Percentiles rank a stretch among this genome's conserved stretches.
Evolutionary conservation across 768 basidiomycete genomes (phyloP).

Genomic region (Hygrophorus russula): DNA sequence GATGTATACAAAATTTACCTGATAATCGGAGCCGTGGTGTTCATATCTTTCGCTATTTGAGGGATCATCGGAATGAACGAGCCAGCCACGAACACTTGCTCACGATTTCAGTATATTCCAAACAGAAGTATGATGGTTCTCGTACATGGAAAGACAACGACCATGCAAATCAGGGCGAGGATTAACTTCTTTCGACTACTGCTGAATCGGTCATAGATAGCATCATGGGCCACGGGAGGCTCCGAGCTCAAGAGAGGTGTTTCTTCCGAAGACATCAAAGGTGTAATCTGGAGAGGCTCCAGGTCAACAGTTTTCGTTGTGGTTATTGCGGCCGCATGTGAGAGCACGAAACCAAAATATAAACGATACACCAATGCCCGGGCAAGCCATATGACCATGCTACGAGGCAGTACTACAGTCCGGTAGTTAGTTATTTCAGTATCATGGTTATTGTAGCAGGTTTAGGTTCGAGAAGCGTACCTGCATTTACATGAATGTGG

Average conservation of each 20-base stretch:
- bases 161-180: slow-evolving; percentile 44
- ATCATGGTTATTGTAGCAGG: too few relatives aligned
- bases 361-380: too few relatives aligned
- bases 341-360: too few relatives aligned
- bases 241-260: not conserved
- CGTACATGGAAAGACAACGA: slow-evolving; percentile 53
- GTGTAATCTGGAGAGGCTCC: too few relatives aligned
- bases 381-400: too few relatives aligned
- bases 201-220: slow-evolving; percentile 55
- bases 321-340: too few relatives aligned
- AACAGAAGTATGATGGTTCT: not conserved
- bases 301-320: too few relatives aligned
- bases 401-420: too few relatives aligned
- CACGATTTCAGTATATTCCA: not conserved
- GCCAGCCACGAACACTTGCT: slow-evolving; percentile 53
- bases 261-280: not conserved
- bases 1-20: slow-evolving; percentile 29
- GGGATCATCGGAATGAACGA: slow-evolving; percentile 70
- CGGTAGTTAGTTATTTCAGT: too few relatives aligned
- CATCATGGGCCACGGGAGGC: slow-evolving; percentile 15
- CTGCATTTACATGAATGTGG: too few relatives aligned
- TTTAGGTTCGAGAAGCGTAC: too few relatives aligned
- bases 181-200: slow-evolving; percentile 37
- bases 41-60: slow-evolving; percentile 54
- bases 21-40: slow-evolving; percentile 43